Evolutionary conservation across 139 green algal species (phyloP).

Genomic region (Picochlorum sp.): DNA sequence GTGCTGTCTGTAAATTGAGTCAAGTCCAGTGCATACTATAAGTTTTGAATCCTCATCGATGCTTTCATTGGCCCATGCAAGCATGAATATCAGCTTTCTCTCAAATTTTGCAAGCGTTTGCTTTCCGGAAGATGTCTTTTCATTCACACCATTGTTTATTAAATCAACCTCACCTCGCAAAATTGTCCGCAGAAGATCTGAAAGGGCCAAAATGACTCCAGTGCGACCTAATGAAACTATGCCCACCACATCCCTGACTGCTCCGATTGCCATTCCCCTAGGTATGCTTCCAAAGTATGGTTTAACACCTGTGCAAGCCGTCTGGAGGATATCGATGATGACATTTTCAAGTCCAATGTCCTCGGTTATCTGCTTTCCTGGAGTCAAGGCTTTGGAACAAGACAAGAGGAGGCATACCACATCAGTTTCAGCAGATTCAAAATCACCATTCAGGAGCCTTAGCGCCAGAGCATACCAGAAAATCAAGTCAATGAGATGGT

Average conservation of each 20-base stretch:
- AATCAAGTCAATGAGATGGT: conserved; percentile 46
- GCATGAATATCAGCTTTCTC: conserved; percentile 50
- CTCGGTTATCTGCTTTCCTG: neutral
- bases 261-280: conserved; percentile 16
- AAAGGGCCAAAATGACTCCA: conserved; percentile 35
- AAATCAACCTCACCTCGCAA: conserved; percentile 7
- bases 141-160: neutral
- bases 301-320: conserved; percentile 1
- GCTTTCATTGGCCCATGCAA: conserved; percentile 51
- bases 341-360: neutral
- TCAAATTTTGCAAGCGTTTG: conserved; percentile 10
- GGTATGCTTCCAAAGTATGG: conserved; percentile 1
- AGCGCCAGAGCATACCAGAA: conserved; percentile 50
- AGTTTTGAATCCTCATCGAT: conserved; percentile 2
- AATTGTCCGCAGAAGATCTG: conserved; percentile 33
- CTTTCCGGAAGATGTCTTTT: neutral
- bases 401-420: conserved; percentile 13
- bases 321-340: neutral
- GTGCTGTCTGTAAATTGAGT: no score
- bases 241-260: conserved; percentile 35
- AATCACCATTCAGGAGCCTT: conserved; percentile 46
- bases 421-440: neutral
- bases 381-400: conserved; percentile 1
- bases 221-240: conserved; percentile 30
- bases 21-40: no score